phyloP scores from a whole-genome alignment of 306 rosid species.

The Sindora glabra region DNA sequence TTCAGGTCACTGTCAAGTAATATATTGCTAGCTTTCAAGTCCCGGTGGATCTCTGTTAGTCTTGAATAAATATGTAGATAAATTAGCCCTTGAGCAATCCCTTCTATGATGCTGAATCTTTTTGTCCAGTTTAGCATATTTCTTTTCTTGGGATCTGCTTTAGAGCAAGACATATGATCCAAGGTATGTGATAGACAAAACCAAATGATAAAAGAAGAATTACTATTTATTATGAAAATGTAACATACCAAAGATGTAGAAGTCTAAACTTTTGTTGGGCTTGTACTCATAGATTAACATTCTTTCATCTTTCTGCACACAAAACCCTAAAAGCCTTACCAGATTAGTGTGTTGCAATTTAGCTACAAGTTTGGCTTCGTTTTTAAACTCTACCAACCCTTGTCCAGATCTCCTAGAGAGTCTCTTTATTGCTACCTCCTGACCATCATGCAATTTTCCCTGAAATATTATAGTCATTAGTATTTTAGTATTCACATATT shows the following conservation, averaged over 20 bases:
- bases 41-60: conserved; percentile 31
- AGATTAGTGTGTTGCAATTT: conserved; percentile 27
- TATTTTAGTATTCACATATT: too few species aligned
- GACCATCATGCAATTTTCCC: conserved; percentile 12
- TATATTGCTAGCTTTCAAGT: conserved; percentile 36
- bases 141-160: conserved; percentile 17
- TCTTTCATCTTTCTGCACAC: conserved; percentile 22
- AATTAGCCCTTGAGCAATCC: conserved; percentile 27
- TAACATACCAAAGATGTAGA: conserved; percentile 26
- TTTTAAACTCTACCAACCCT: conserved; percentile 21
- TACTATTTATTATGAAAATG: too few species aligned
- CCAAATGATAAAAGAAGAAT: too few species aligned
- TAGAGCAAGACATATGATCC: neutral
- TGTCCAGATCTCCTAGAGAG: conserved; percentile 21
- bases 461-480: too few species aligned
- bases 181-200: too few species aligned
- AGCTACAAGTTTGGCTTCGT: conserved; percentile 19
- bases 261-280: conserved; percentile 20
- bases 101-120: conserved; percentile 26
- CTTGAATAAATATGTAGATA: conserved; percentile 36
- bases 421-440: conserved; percentile 15
- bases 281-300: conserved; percentile 21
- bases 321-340: conserved; percentile 14
- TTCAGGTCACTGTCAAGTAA: too few species aligned
- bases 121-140: conserved; percentile 14